These are phyloP conservation scores for Ophiostoma triangulosporum DNA, from an alignment of 2,329 filamentous ascomycete genomes.

Conservation along the genomic window DNA sequence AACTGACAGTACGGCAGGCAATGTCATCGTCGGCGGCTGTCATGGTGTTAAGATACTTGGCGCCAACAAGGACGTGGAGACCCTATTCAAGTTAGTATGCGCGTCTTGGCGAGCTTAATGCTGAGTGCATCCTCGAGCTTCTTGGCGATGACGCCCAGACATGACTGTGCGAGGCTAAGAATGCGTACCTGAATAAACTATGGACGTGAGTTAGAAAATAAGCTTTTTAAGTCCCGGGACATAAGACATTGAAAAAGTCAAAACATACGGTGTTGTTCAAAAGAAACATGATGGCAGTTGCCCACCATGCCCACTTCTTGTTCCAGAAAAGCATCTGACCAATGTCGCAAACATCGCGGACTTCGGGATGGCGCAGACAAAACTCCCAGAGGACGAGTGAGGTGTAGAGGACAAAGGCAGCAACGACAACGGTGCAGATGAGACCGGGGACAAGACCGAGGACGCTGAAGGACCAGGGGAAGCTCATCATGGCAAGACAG, in stretches of 20 bases:
- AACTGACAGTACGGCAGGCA: slow-evolving; percentile 62
- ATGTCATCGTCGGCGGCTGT: slow-evolving; percentile 50
- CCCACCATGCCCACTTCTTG: slow-evolving; percentile 57
- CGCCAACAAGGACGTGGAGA: slow-evolving; percentile 70
- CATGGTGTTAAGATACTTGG: slow-evolving; percentile 85
- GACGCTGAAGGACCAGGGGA: slow-evolving; percentile 82
- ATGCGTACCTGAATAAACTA: slow-evolving; percentile 55
- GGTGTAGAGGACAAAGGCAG: slow-evolving; percentile 71
- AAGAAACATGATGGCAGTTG: slow-evolving; percentile 72
- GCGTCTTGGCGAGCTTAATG: neutral
- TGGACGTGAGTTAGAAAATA: neutral
- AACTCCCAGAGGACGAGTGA: slow-evolving; percentile 56
- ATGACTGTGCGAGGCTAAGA: neutral
- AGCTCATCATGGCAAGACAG: slow-evolving; percentile 85
- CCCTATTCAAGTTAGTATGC: slow-evolving; percentile 29
- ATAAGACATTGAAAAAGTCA: slow-evolving; percentile 1
- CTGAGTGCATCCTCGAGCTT: neutral
- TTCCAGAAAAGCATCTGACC: slow-evolving; percentile 92
- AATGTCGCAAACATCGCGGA: slow-evolving; percentile 86
- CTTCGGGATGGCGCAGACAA: slow-evolving; percentile 78
- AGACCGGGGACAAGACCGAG: slow-evolving; percentile 77
- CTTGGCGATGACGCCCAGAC: neutral
- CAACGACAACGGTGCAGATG: slow-evolving; percentile 69
- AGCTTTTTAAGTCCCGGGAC: neutral
- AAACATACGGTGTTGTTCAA: slow-evolving; percentile 62